Evolutionary conservation across 305 asterid genomes (phyloP), one percentile per base, ranked within the genome.

Genomic region (Plantago rigida): DNA sequence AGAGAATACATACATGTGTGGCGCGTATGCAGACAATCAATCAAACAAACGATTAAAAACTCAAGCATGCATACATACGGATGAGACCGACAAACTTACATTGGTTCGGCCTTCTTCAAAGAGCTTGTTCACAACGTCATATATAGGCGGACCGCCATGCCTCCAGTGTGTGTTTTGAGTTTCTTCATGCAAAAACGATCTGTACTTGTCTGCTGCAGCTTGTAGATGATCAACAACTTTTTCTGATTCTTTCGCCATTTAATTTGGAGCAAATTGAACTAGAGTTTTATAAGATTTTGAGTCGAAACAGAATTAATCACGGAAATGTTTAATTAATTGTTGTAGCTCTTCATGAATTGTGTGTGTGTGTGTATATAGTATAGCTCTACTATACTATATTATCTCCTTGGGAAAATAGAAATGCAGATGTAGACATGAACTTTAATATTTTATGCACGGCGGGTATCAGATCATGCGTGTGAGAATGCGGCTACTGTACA

Each of bases 111-210:
- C 95, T 68, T 87, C 52, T 71, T 87, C 90, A n/a, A 87, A 87
- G 13, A 87, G 77, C 42, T 64, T 51, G 69, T 84, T 89, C 3
- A 84, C 97, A 64, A 48, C 41, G 24, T 82, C 86, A 49, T 72
- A 89, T 9, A 8, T 77, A 44, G 97, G 97, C 79, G 95, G 87
- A 26, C 68, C 95, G 36, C 97, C 95, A 36, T 89, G 94, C 46
- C 97, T 83, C 97, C 97, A 89, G 62, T 76, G 78, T 9, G 77
- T 73, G 66, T 60, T 76, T 14, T 72, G 62, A 11, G 77, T 73
- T 54, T 86, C 89, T 26, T 77, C 95, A 41, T 84, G 78, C 69
- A 89, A 66, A 74, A 86, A 81, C 19, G 78, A 72, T 66, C 97
- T 77, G 7, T 89, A 89, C 67, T 84, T 84, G 45, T 89, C 96